A percentile compares a stretch with the other conserved stretches of the same genome.
Conservation (phyloP, 345 rosid species). For the Lepidium africanum region DNA sequence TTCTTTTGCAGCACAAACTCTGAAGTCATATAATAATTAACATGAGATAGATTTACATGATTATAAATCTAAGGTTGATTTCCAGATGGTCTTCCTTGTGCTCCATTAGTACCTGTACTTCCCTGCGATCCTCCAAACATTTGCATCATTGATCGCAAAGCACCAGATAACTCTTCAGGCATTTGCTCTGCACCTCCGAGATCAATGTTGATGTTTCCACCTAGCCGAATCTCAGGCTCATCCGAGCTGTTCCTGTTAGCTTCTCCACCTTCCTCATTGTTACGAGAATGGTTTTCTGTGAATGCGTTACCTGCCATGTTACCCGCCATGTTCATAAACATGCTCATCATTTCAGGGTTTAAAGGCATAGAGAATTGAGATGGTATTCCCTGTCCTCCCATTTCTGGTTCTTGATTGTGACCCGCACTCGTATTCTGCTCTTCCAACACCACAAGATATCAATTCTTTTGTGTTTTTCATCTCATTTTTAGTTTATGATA, state of each 20-base stretch:
- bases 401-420: conserved; percentile 11
- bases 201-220: conserved; percentile 19
- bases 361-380: conserved; percentile 24
- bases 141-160: conserved; percentile 60
- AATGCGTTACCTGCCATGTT: conserved; percentile 22
- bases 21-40: background rate
- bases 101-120: conserved; percentile 21
- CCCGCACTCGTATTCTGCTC: conserved; percentile 9
- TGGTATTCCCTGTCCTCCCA: conserved; percentile 14
- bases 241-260: conserved; percentile 4
- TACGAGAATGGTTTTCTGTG: background rate
- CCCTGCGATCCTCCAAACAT: conserved; percentile 54
- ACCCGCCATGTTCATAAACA: conserved; percentile 34
- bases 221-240: conserved; percentile 24
- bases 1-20: background rate
- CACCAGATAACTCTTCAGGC: conserved; percentile 44
- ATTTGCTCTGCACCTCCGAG: conserved; percentile 13
- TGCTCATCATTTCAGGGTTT: conserved; percentile 17
- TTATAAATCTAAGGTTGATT: background rate
- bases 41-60: background rate
- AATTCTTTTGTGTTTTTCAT: background rate
- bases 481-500: background rate
- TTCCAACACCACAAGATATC: conserved; percentile 13
- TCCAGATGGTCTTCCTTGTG: conserved; percentile 34
- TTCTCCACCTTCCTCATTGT: conserved; percentile 1